These are phyloP conservation scores for Polychaeton citri DNA, from an alignment of 2,329 filamentous ascomycete genomes.

Conservation along the genomic window DNA sequence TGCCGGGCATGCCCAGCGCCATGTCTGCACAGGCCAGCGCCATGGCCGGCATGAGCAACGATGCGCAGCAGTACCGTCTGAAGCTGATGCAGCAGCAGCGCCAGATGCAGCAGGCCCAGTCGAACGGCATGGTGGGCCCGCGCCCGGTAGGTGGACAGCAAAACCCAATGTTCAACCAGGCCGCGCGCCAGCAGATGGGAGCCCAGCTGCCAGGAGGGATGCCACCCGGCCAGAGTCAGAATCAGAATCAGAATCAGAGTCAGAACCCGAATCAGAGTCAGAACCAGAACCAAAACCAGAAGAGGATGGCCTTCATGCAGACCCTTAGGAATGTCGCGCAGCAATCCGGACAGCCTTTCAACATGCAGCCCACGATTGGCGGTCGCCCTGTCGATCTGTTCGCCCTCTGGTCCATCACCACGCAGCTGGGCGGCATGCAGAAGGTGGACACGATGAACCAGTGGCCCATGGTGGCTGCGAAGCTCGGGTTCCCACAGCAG, in stretches of 20 bases:
- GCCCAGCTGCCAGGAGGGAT: slow-evolving; percentile 14
- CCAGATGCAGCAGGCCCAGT: slow-evolving; percentile 40
- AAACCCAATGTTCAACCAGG: slow-evolving; percentile 12
- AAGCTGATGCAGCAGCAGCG: slow-evolving; percentile 66
- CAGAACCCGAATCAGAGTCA: slow-evolving; percentile 3
- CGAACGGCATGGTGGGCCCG: slow-evolving; percentile 17
- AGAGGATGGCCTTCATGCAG: slow-evolving; percentile 40
- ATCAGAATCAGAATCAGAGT: slow-evolving; percentile 2
- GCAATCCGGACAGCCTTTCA: slow-evolving; percentile 57
- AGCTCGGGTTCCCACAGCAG: slow-evolving; percentile 27
- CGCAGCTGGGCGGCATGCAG: slow-evolving; percentile 65
- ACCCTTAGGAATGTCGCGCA: slow-evolving; percentile 67
- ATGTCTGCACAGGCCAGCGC: slow-evolving; percentile 30
- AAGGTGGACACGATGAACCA: slow-evolving; percentile 54
- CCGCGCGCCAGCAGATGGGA: slow-evolving; percentile 8
- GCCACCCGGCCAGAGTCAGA: slow-evolving; percentile 9
- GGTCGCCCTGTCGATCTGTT: slow-evolving; percentile 63
- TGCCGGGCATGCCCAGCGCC: slow-evolving; percentile 25
- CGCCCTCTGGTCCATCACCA: slow-evolving; percentile 63
- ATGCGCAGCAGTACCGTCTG: slow-evolving; percentile 75
- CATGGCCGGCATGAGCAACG: slow-evolving; percentile 22
- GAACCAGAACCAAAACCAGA: slow-evolving; percentile 12
- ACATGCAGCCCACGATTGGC: slow-evolving; percentile 58
- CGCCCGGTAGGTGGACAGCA: slow-evolving; percentile 14
- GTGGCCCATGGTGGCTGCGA: slow-evolving; percentile 59